phyloP scores from a whole-genome alignment of 2,329 filamentous ascomycete genomes.

The Microcyclosporella mali region DNA sequence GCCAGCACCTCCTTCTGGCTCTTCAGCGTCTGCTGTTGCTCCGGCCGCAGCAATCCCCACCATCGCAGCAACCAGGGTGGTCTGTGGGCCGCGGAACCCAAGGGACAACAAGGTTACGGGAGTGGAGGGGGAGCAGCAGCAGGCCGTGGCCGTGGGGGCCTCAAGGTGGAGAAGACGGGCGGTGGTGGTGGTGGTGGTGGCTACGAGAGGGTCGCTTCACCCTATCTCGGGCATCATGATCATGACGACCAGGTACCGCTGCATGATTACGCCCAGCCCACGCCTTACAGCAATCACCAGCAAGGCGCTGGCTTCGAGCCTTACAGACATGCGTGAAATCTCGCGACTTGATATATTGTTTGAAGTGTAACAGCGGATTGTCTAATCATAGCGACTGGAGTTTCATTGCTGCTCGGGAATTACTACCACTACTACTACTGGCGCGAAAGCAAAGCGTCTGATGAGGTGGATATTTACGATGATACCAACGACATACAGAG shows the following conservation, averaged over 20 bases:
- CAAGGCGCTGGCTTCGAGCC: constrained; percentile 37
- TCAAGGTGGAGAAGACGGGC: constrained; percentile 54
- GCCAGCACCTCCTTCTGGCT: constrained; percentile 83
- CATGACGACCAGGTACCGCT: constrained; percentile 27
- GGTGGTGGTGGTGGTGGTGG: no score
- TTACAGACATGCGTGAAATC: constrained; percentile 28
- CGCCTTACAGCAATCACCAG: constrained; percentile 6
- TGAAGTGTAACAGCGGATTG: background rate
- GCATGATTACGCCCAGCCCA: constrained; percentile 17
- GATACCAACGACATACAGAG: no score
- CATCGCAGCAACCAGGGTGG: constrained; percentile 36
- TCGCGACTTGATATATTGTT: background rate
- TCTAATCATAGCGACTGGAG: constrained; percentile 2
- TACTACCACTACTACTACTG: no score
- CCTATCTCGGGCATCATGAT: constrained; percentile 31
- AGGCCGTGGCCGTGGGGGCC: constrained; percentile 23
- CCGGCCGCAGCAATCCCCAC: constrained; percentile 52
- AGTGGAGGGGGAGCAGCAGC: constrained; percentile 15
- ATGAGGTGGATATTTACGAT: no score
- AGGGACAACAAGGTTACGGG: constrained; percentile 23
- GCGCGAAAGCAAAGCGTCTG: no score
- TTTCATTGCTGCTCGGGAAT: background rate
- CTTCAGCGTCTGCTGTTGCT: constrained; percentile 87
- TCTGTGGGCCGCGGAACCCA: constrained; percentile 30
- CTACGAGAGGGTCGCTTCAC: constrained; percentile 51